Conservation (phyloP, 2,329 filamentous ascomycete species). For the Botrytis byssoidea region DNA sequence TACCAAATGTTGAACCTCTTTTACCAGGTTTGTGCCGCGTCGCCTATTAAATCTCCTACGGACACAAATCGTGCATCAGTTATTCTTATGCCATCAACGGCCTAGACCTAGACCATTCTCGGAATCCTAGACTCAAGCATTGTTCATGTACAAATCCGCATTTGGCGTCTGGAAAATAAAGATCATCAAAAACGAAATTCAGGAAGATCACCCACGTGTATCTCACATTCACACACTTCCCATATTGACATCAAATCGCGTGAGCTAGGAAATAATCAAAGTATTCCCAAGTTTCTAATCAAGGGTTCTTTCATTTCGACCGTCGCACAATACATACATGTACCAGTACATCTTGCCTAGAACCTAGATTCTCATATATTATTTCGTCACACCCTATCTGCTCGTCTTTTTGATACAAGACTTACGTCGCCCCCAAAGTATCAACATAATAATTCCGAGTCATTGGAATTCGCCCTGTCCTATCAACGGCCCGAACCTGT, state of each 20-base stretch:
- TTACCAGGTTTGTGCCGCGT: slow-evolving; percentile 19
- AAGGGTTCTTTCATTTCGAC: neutral
- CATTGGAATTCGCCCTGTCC: slow-evolving; percentile 26
- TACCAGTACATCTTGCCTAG: neutral
- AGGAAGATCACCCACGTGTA: slow-evolving; percentile 6
- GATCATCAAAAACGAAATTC: slow-evolving; percentile 16
- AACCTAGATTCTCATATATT: neutral
- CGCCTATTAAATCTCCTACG: slow-evolving; percentile 23
- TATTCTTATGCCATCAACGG: neutral
- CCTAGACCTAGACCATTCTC: slow-evolving; percentile 19
- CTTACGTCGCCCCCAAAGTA: slow-evolving; percentile 13
- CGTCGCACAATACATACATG: neutral
- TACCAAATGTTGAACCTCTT: slow-evolving; percentile 11
- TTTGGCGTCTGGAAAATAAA: slow-evolving; percentile 17
- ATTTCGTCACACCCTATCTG: neutral
- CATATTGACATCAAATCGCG: neutral
- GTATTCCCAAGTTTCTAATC: neutral
- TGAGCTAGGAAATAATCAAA: neutral
- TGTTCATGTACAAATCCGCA: slow-evolving; percentile 15
- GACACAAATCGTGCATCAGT: slow-evolving; percentile 20
- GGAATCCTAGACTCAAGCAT: slow-evolving; percentile 11
- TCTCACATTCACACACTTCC: neutral
- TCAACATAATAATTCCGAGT: slow-evolving; percentile 22
- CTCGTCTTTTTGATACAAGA: slow-evolving; percentile 3
- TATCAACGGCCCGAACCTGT: slow-evolving; percentile 36